Evolutionary conservation across 2,329 filamentous ascomycete species (phyloP).

Genomic region (Sarocladium oryzae): DNA sequence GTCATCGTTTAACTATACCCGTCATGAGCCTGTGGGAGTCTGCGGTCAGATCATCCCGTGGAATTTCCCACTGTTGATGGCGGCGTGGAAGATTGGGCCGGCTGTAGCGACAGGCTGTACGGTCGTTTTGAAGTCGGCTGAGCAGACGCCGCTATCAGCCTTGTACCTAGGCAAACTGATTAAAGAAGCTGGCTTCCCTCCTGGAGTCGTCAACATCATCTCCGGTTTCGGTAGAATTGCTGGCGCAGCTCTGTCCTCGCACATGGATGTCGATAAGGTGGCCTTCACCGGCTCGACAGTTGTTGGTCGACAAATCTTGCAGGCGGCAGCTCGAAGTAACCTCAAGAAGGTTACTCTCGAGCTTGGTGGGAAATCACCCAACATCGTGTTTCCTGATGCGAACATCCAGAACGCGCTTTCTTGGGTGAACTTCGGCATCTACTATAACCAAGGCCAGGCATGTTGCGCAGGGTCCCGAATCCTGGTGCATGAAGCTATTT

Average conservation of each 20-base stretch:
- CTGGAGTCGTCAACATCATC: slow-evolving; percentile 65
- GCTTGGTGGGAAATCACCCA: slow-evolving; percentile 29
- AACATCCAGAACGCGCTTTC: background rate
- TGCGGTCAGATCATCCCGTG: slow-evolving; percentile 62
- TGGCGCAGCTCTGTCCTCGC: slow-evolving; percentile 56
- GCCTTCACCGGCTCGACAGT: slow-evolving; percentile 64
- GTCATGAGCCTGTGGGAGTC: slow-evolving; percentile 63
- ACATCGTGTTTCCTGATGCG: background rate
- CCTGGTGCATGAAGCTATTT: background rate
- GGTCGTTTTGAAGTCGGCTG: slow-evolving; percentile 51
- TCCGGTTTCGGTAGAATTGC: slow-evolving; percentile 59
- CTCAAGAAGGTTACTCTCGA: slow-evolving; percentile 53
- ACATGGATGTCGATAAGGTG: slow-evolving; percentile 60
- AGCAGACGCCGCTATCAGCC: slow-evolving; percentile 53
- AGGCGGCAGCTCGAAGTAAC: slow-evolving; percentile 48
- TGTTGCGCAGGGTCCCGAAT: slow-evolving; percentile 47
- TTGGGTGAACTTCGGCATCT: background rate
- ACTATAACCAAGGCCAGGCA: slow-evolving; percentile 45
- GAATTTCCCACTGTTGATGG: slow-evolving; percentile 47
- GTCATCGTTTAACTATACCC: slow-evolving; percentile 60
- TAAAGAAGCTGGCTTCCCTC: slow-evolving; percentile 64
- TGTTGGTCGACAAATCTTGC: slow-evolving; percentile 64
- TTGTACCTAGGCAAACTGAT: slow-evolving; percentile 56
- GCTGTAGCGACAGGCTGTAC: slow-evolving; percentile 54
- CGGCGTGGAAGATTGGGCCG: slow-evolving; percentile 61